Evolutionary conservation across 495 filamentous ascomycete species (phyloP), one percentile per base, ranked within the genome.

Genomic region (Stereocaulon alpinum): DNA sequence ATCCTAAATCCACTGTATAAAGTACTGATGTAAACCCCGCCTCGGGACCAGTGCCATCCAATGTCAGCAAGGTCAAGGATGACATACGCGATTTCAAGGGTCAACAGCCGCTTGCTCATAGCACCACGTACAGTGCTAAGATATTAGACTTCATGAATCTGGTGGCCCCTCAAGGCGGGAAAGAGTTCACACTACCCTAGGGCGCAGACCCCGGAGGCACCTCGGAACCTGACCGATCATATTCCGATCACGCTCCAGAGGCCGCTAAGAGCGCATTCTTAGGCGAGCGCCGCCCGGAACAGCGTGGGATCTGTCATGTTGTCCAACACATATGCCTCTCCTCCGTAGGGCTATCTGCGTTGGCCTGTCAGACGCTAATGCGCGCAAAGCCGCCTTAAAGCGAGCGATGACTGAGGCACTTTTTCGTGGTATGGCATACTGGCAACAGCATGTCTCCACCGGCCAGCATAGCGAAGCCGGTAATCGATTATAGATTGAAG

Each of bases 381-480:
- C 24, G 24, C 24, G 24, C 24, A 24, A 24, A 24, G 1, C 24
- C 24, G 24, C 24, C 24, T 24, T 24, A 3, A 24, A 24, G 24
- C 24, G 24, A 24, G 24, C 3, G 24, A 24, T 24, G 24, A 24
- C 24, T 3, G 24, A 24, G 24, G 24, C 24, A 24, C 29, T 61
- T 5, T 9, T 56, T 20, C 48, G 18, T 32, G 51, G 41, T 17
- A 61, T 48, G 50, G 55, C 41, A 2, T 12, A 61, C 22, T 61
- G 42, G 51, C 17, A 22, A 14, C 27, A 2, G 40, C 48, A 48
- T n/a, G 24, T 61, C 0, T 17, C 27, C 12, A 32, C 41, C 6
- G 24, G 10, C 20, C 3, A 30, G 14, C 4, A 20, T 61, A 20
- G 30, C 34, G 45, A 49, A 40, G 29, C 41, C 18, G 51, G 58